A percentile compares a stretch with the other conserved stretches of the same genome.
phyloP scores from a whole-genome alignment of 371 early-diverging fungal species.

The Circinella umbellata region DNA sequence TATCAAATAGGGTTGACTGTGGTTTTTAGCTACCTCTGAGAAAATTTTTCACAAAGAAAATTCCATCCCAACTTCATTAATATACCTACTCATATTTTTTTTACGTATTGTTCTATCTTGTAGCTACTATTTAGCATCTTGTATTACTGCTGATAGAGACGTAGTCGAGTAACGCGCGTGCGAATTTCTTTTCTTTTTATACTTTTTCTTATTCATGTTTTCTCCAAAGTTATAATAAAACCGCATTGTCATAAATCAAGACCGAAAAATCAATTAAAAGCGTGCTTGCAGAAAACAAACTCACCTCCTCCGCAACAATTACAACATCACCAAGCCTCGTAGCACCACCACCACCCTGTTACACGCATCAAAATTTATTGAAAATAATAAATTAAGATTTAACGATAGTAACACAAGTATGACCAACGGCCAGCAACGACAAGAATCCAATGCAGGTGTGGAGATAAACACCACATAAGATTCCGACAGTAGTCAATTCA shows the following conservation, averaged over 20 bases:
- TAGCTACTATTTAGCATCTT: no score
- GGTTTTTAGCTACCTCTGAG: no score
- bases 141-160: no score
- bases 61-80: no score
- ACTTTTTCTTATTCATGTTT: background rate
- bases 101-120: no score
- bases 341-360: background rate
- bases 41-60: no score
- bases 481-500: no score
- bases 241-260: background rate
- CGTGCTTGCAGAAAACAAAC: background rate
- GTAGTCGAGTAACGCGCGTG: slow-evolving; percentile 5
- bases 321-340: background rate
- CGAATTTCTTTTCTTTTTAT: background rate
- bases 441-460: background rate
- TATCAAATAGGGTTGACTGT: no score
- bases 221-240: background rate
- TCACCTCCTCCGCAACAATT: background rate
- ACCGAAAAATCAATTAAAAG: background rate
- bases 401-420: background rate
- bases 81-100: no score
- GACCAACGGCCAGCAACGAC: background rate
- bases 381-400: no score
- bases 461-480: background rate
- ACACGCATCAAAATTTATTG: background rate